phyloP scores from a whole-genome alignment of 2,329 filamentous ascomycete species.

The Leptographium wingfieldii region DNA sequence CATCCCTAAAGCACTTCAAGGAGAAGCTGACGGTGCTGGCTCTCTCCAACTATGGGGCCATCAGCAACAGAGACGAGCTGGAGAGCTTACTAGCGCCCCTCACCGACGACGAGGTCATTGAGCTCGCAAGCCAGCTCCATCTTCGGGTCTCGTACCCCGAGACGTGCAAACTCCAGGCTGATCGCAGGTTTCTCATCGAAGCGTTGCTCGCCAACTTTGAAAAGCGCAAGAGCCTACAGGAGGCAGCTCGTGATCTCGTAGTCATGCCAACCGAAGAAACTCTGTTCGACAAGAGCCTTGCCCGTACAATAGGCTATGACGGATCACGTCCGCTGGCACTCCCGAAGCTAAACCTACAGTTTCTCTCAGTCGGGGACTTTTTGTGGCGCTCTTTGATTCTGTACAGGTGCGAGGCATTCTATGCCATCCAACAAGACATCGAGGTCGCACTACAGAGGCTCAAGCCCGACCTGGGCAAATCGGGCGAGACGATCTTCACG shows the following conservation, averaged over 20 bases:
- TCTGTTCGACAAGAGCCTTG: conserved; percentile 66
- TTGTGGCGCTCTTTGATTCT: conserved; percentile 89
- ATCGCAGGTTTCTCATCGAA: conserved; percentile 56
- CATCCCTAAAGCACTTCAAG: conserved; percentile 69
- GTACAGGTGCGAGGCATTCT: conserved; percentile 84
- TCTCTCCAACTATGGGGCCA: conserved; percentile 80
- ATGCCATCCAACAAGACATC: conserved; percentile 83
- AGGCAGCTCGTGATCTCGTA: conserved; percentile 55
- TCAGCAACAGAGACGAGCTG: conserved; percentile 70
- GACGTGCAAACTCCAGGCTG: conserved; percentile 47
- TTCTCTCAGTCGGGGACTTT: conserved; percentile 89
- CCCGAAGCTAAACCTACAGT: conserved; percentile 91
- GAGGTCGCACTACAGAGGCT: conserved; percentile 71
- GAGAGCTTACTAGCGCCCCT: conserved; percentile 61
- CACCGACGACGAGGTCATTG: conserved; percentile 58
- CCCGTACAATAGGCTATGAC: conserved; percentile 77
- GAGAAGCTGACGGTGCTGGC: conserved; percentile 85
- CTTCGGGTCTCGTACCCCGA: conserved; percentile 74
- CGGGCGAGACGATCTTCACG: conserved; percentile 59
- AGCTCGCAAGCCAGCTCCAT: conserved; percentile 59
- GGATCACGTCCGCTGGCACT: conserved; percentile 78
- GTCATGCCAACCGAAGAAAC: conserved; percentile 73
- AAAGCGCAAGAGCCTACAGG: conserved; percentile 69
- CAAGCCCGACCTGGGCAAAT: conserved; percentile 51
- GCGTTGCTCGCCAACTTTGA: conserved; percentile 65